Base-by-base conservation (phyloP, 495 filamentous ascomycete species). In the Friedmanniomyces endolithicus region DNA sequence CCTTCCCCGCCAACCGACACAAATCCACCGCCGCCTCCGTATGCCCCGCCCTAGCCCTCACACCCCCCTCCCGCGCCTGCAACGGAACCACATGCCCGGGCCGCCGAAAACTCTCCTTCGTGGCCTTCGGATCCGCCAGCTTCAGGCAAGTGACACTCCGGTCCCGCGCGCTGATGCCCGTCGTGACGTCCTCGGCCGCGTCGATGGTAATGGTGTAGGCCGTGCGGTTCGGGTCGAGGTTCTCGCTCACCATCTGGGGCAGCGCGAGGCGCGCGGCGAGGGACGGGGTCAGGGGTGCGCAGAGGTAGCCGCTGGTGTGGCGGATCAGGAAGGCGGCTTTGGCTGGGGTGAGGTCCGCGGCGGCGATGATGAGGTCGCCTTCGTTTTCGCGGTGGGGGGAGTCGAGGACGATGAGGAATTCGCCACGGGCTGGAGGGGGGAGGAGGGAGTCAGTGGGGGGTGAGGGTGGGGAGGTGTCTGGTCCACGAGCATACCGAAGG, bases 241-340 rank as follows among this genome's bases (percentile, higher is more conserved):
- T 94, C 60, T 83, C 70, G 37, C 48, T 16, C 23, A 96, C 88
- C 92, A 98, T 98, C 62, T 88, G 88, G 2, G 88, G 90, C 39
- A 98, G 82, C 37, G 75, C 72, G 45, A 94, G 86, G 39, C 71
- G 71, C 25, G 73, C 68, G 61, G 83, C 78, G 53, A 85, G 81
- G 41, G 78, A 65, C 25, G 86, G 75, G 20, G 80, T 73, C 37
- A 96, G 74, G 16, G 92, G 90, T 0, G 84, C 84, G 78, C 92
- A 96, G 73, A 98, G 83, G 47, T 88, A 77, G 60, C 92, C 92
- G 12, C 88, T 95, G 37, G 52, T 59, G 60, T 95, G 79, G 25
- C 89, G 86, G 61, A 98, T 79, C 77, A 98, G 81, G 70, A 96
- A 97, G 55, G 88, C 88, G 86, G 90, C 89, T 68, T 97, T 89